Conservation (phyloP, 108 stramenopile genomes). For the Asterionellopsis glacialis region DNA sequence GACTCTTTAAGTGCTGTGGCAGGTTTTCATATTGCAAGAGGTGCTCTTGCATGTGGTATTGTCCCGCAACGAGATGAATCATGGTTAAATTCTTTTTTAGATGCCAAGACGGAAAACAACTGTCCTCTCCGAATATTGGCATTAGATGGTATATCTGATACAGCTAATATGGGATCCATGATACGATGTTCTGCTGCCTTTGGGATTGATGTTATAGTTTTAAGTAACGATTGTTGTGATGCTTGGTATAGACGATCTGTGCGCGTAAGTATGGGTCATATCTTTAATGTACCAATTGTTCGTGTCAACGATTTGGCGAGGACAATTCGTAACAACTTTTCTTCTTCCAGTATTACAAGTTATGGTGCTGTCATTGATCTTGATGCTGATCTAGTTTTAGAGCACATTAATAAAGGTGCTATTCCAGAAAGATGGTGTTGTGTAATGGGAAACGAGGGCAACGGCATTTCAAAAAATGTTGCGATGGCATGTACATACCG, state of each 20-base stretch:
- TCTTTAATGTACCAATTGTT: slow-evolving; percentile 54
- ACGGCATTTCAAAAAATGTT: slow-evolving; percentile 55
- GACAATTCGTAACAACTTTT: slow-evolving; percentile 11
- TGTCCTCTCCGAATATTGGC: slow-evolving; percentile 41
- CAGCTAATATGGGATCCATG: slow-evolving; percentile 75
- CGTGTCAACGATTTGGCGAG: slow-evolving; percentile 44
- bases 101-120: slow-evolving; percentile 4
- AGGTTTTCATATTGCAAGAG: slow-evolving; percentile 61
- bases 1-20: slow-evolving; percentile 44
- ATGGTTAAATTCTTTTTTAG: slow-evolving; percentile 46
- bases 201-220: slow-evolving; percentile 56
- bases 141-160: slow-evolving; percentile 69
- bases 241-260: slow-evolving; percentile 71
- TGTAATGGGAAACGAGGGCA: slow-evolving; percentile 69
- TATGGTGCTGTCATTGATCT: slow-evolving; percentile 69
- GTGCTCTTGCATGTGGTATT: slow-evolving; percentile 65
- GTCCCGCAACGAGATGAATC: slow-evolving; percentile 40
- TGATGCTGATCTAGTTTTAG: slow-evolving; percentile 20
- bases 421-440: slow-evolving; percentile 56
- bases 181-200: slow-evolving; percentile 71
- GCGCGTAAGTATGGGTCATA: slow-evolving; percentile 76
- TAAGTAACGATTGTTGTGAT: slow-evolving; percentile 72
- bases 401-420: slow-evolving; percentile 14
- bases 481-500: slow-evolving; percentile 34
- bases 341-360: slow-evolving; percentile 7